Conservation (phyloP, 768 basidiomycete genomes). For the Suillus weaverae region DNA sequence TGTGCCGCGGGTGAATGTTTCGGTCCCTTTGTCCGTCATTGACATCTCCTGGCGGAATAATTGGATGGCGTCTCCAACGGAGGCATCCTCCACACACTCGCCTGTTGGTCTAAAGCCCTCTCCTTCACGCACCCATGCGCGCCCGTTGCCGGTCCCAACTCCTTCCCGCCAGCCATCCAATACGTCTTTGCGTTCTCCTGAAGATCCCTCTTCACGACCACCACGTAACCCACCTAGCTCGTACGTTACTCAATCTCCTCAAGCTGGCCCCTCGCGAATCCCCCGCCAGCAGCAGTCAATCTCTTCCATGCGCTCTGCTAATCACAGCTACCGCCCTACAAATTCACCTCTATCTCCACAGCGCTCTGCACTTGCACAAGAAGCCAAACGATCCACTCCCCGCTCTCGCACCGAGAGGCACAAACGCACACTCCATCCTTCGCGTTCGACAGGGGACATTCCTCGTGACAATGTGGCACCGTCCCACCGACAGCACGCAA, state of each 20-base stretch:
- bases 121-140: neutral
- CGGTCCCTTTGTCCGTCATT: conserved; percentile 1
- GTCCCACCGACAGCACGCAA: neutral
- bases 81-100: conserved; percentile 2
- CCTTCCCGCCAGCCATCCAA: conserved; percentile 7
- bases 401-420: conserved; percentile 13
- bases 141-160: neutral
- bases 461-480: conserved; percentile 7
- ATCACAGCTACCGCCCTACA: neutral
- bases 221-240: conserved; percentile 1
- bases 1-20: neutral
- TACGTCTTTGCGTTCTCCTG: conserved; percentile 6
- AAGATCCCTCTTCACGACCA: conserved; percentile 1
- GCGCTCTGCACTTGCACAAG: neutral
- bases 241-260: neutral
- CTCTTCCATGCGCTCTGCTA: neutral
- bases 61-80: conserved; percentile 1
- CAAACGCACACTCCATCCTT: conserved; percentile 16
- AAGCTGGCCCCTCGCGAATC: neutral
- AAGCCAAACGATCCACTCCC: neutral
- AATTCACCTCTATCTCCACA: neutral
- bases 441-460: conserved; percentile 28
- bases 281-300: conserved; percentile 9
- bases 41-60: conserved; percentile 9
- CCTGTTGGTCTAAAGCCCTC: neutral